These are phyloP conservation scores for Aspergillus oerlinghausenensis DNA, from an alignment of 2,329 filamentous ascomycete species.

Conservation along the genomic window DNA sequence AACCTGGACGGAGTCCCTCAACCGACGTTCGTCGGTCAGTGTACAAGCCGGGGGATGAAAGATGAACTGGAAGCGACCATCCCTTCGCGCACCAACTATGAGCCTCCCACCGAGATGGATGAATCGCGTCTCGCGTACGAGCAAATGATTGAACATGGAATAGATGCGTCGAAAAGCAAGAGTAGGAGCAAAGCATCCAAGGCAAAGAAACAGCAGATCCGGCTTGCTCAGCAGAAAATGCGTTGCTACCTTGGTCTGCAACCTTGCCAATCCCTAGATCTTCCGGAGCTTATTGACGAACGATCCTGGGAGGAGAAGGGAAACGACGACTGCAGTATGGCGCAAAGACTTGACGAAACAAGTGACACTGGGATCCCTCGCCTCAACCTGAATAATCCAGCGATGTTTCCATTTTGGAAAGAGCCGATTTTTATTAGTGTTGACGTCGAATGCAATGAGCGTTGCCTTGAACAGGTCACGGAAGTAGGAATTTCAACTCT, in stretches of 20 bases:
- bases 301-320: constrained; percentile 19
- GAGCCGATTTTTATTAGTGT: constrained; percentile 70
- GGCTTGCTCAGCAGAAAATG: constrained; percentile 56
- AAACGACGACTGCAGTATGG: constrained; percentile 14
- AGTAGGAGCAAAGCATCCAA: constrained; percentile 40
- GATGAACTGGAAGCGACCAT: constrained; percentile 31
- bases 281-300: constrained; percentile 8
- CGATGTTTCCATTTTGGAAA: constrained; percentile 46
- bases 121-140: constrained; percentile 21
- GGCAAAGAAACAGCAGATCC: constrained; percentile 48
- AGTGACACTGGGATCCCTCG: constrained; percentile 7
- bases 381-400: constrained; percentile 45
- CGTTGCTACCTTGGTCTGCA: constrained; percentile 69
- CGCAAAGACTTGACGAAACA: neutral
- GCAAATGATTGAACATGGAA: constrained; percentile 49
- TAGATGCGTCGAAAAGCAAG: constrained; percentile 49
- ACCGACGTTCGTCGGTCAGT: constrained; percentile 64
- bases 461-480: constrained; percentile 61
- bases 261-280: constrained; percentile 23
- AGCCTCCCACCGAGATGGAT: constrained; percentile 2
- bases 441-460: constrained; percentile 80
- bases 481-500: constrained; percentile 82
- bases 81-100: constrained; percentile 12
- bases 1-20: constrained; percentile 54
- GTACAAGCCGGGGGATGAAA: constrained; percentile 44